Percentiles rank a stretch among this genome's conserved stretches.
Conservation (phyloP, 371 early-diverging fungal genomes). For the Haplosporangium sp. region DNA sequence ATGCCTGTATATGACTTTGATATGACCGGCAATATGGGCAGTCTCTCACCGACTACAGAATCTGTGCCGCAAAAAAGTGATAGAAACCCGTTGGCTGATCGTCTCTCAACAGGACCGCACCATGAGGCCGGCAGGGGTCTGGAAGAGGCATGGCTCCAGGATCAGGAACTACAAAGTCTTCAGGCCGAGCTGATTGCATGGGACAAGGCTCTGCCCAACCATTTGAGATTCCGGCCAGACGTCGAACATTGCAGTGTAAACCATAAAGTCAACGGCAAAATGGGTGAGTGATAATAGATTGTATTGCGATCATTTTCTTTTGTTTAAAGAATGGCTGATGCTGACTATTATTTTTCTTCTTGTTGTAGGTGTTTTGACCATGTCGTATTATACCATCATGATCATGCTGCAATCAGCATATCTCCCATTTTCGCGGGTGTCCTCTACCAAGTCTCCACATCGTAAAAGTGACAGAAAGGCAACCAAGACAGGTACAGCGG, state of each 20-base stretch:
- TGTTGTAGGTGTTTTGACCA: conserved; percentile 22
- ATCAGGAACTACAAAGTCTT: conserved; percentile 33
- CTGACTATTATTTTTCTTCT: background rate
- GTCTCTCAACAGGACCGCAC: background rate
- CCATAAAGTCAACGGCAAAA: conserved; percentile 48
- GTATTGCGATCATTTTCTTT: background rate
- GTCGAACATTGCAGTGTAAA: conserved; percentile 33
- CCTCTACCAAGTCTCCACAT: background rate
- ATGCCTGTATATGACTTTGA: background rate
- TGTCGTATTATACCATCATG: conserved; percentile 48
- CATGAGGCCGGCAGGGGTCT: conserved; percentile 13
- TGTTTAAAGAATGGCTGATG: background rate
- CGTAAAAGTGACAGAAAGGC: background rate
- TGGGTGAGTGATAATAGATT: conserved; percentile 14
- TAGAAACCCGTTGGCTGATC: background rate
- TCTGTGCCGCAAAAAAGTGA: background rate
- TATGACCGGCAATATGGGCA: background rate
- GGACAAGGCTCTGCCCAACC: conserved; percentile 26
- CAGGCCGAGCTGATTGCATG: conserved; percentile 48
- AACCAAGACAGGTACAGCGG: too few species aligned
- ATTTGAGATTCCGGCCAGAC: conserved; percentile 32
- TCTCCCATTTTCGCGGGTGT: conserved; percentile 21
- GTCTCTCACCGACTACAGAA: background rate
- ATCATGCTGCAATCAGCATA: conserved; percentile 42
- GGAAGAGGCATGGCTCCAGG: conserved; percentile 43